Percentiles rank a stretch among this genome's conserved stretches.
Conservation (phyloP, 179 eudicot genomes). For the Nepenthes alata region DNA sequence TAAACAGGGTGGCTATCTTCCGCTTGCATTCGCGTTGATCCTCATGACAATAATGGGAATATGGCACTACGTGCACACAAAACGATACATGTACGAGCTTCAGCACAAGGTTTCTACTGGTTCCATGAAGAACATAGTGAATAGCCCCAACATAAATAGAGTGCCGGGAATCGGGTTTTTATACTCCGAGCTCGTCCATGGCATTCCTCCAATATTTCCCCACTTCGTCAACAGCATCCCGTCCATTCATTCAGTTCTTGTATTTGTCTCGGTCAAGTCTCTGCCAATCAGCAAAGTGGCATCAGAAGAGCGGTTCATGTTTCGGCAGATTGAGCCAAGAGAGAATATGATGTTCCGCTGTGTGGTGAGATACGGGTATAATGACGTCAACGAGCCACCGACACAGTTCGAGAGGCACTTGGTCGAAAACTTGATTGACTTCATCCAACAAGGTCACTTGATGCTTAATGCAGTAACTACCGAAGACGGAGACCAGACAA, state of each 20-base stretch:
- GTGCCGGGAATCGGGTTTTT: background rate
- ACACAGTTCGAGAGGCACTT: background rate
- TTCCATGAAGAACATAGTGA: background rate
- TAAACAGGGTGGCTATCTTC: constrained; percentile 1
- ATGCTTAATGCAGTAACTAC: background rate
- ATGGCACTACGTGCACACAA: constrained; percentile 3
- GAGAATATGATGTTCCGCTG: background rate
- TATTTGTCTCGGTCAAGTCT: constrained; percentile 1
- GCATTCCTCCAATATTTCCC: constrained; percentile 1
- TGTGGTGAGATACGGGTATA: constrained; percentile 4
- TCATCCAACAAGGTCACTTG: background rate
- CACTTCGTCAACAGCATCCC: background rate
- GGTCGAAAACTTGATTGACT: background rate
- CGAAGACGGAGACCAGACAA: background rate
- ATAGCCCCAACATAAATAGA: background rate
- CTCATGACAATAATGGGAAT: background rate
- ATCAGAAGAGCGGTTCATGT: constrained; percentile 4
- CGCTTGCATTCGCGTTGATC: background rate
- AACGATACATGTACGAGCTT: background rate
- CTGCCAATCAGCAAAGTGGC: background rate
- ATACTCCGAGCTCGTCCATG: background rate
- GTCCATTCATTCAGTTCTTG: background rate
- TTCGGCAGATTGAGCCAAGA: background rate
- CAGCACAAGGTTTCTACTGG: background rate
- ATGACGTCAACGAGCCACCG: background rate